phyloP scores from a whole-genome alignment of 148 eudicot species.

The Camellia granthamiana region DNA sequence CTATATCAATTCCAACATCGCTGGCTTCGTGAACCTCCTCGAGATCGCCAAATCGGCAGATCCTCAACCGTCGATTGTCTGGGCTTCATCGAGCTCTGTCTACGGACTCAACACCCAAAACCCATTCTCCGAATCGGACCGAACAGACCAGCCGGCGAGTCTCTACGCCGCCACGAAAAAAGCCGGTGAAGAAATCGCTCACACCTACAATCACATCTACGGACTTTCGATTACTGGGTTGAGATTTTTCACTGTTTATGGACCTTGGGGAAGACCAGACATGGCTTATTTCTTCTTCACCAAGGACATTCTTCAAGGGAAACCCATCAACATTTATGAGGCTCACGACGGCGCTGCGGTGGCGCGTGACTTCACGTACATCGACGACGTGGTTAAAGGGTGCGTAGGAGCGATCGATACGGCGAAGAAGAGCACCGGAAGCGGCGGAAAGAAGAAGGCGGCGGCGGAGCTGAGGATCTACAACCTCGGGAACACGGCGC shows the following conservation, averaged over 20 bases:
- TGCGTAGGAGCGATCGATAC: slow-evolving; percentile 88
- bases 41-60: slow-evolving; percentile 69
- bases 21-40: slow-evolving; percentile 73
- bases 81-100: slow-evolving; percentile 93
- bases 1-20: slow-evolving; percentile 68
- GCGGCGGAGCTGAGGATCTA: slow-evolving; percentile 85
- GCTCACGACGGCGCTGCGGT: slow-evolving; percentile 64
- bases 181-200: slow-evolving; percentile 94
- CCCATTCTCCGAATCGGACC: slow-evolving; percentile 72
- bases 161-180: slow-evolving; percentile 93
- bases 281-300: slow-evolving; percentile 98
- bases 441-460: slow-evolving; percentile 77
- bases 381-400: slow-evolving; percentile 84
- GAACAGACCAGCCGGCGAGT: slow-evolving; percentile 89
- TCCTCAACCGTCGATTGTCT: slow-evolving; percentile 86
- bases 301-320: slow-evolving; percentile 80
- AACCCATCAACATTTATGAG: slow-evolving; percentile 60
- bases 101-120: slow-evolving; percentile 77
- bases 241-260: slow-evolving; percentile 86
- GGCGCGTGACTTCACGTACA: slow-evolving; percentile 94
- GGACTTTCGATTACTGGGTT: slow-evolving; percentile 84
- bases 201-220: slow-evolving; percentile 88
- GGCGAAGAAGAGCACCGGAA: slow-evolving; percentile 93
- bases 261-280: slow-evolving; percentile 97
- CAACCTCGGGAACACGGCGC: slow-evolving; percentile 85